Evolutionary conservation across 1,284 basidiomycete species (phyloP), one percentile per base, ranked within the genome.

Genomic region (Vanrija sp.): DNA sequence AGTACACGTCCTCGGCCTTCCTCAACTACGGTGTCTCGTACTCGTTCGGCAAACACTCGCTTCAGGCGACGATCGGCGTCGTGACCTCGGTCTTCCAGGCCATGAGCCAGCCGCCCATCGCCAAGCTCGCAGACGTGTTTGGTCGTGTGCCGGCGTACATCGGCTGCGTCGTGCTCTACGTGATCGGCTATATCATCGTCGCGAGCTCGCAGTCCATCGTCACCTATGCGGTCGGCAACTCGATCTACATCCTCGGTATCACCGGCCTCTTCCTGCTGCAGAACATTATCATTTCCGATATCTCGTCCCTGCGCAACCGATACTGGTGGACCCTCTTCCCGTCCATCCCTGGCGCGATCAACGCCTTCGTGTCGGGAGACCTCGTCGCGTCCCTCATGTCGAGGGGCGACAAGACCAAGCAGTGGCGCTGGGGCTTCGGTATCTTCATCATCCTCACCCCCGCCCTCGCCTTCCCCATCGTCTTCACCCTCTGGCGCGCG

Each of bases 71-170:
- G 16, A 39, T 57, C 24, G 39, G 47, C 16, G 55, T 57, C 16
- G 47, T 41, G 19, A 47, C 47, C 37, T 73, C 77, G 1, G 77
- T 80, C 64, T 76, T 80, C 52, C 77, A 83, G 49, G 83, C 84
- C 20, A 79, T 84, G 35, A 82, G 86, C 24, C 90, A 90, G 75
- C 88, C 88, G 1, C 80, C 88, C 41, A 85, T 88, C 62, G 88
- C 88, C 3, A 89, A 89, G 73, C 72, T 89, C 31, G 83, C 87
- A 4, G 88, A 91, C 66, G 82, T 87, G 23, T 66, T 79, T 8
- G 80, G 80, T 3, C 67, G 74, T 45, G 60, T 74, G n/a, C 62
- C 72, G 24, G 62, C 69, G 6, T 72, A 75, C 52, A 41, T 63
- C 41, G 57, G 65, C 38, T 73, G 69, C 53, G 56, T 75, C 18